Evolutionary conservation across 192 early-diverging fungal genomes (phyloP).

Genomic region (Coemansia sp.): DNA sequence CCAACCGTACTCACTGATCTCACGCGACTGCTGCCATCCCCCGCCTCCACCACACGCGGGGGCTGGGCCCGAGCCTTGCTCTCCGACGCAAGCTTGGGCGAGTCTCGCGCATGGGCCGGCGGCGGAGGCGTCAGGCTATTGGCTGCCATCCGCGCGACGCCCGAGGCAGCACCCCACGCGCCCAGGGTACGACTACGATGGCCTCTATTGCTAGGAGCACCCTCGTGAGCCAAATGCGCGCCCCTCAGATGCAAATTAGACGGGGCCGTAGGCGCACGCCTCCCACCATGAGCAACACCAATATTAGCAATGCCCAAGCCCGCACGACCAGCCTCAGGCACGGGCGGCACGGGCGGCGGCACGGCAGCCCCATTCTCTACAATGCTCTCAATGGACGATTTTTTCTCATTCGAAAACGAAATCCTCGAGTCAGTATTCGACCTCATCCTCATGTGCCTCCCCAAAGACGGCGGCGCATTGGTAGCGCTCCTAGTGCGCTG

Average conservation of each 20-base stretch:
- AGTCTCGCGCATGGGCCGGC: constrained; percentile 18
- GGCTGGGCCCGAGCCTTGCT: neutral
- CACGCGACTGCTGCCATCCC: neutral
- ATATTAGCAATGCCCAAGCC: constrained; percentile 32
- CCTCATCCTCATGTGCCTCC: constrained; percentile 35
- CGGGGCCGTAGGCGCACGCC: neutral
- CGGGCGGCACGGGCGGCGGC: neutral
- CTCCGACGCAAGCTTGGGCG: constrained; percentile 8
- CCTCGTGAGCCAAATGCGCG: neutral
- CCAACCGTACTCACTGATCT: neutral
- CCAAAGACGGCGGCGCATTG: constrained; percentile 9
- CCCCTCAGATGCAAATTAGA: constrained; percentile 2
- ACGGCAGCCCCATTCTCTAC: neutral
- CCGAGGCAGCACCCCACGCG: constrained; percentile 20
- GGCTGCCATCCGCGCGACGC: constrained; percentile 4
- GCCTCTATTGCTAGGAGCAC: neutral
- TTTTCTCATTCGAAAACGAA: constrained; percentile 29
- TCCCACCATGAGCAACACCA: constrained; percentile 3
- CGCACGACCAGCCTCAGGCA: neutral
- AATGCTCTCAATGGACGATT: constrained; percentile 7
- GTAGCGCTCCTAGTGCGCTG: constrained; percentile 38
- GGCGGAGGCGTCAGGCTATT: constrained; percentile 20
- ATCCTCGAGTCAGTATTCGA: constrained; percentile 51
- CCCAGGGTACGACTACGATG: constrained; percentile 20
- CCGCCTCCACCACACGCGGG: neutral